Conservation (phyloP, 306 rosid genomes). For the Rosa multiflora region DNA sequence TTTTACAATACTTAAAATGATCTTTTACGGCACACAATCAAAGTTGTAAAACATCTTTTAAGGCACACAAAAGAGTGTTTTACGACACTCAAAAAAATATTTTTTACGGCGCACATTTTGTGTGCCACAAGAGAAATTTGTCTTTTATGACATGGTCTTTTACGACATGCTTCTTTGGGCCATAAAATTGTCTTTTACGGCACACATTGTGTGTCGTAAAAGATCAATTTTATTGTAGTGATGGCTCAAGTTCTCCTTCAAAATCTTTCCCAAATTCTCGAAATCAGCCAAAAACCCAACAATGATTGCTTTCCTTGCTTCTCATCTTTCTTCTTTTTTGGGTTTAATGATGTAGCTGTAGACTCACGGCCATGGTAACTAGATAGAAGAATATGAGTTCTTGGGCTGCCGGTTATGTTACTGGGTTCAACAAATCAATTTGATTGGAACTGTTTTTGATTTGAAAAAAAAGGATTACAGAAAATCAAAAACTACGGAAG, state of each 20-base stretch:
- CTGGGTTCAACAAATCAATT: background rate
- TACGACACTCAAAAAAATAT: too few relatives aligned
- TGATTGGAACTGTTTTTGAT: conserved; percentile 4
- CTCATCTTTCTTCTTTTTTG: conserved; percentile 27
- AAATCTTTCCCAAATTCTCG: conserved; percentile 45
- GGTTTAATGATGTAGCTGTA: conserved; percentile 21
- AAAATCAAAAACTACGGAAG: conserved; percentile 45
- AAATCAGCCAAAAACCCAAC: conserved; percentile 28
- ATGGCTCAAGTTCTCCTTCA: conserved; percentile 58
- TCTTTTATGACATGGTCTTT: too few relatives aligned
- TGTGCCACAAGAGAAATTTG: too few relatives aligned
- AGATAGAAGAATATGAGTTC: conserved; percentile 22
- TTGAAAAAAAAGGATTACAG: conserved; percentile 23
- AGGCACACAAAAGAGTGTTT: too few relatives aligned
- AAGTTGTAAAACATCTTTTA: too few relatives aligned
- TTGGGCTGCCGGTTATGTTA: conserved; percentile 24
- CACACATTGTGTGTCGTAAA: too few relatives aligned
- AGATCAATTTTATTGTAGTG: too few relatives aligned
- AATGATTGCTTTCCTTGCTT: conserved; percentile 22
- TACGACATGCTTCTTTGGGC: too few relatives aligned
- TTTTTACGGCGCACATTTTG: too few relatives aligned
- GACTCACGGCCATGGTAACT: conserved; percentile 39
- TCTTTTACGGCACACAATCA: too few relatives aligned
- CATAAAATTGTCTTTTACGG: too few relatives aligned
- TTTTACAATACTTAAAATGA: too few relatives aligned